Percentiles rank a stretch among this genome's conserved stretches.
phyloP scores from a whole-genome alignment of 2,329 filamentous ascomycete genomes.

The Epichloe baconii region DNA sequence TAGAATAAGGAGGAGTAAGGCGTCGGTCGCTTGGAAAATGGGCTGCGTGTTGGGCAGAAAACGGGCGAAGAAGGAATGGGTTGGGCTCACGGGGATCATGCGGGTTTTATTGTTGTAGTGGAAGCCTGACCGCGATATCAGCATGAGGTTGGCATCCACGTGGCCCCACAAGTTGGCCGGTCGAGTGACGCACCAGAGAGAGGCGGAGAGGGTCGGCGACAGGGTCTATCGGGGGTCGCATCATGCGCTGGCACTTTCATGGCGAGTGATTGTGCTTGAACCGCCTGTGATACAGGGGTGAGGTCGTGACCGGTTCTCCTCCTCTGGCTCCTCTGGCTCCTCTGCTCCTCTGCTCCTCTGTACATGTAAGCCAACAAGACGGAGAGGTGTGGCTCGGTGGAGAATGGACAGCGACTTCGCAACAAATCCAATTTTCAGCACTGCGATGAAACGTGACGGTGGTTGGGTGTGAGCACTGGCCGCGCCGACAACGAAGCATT shows the following conservation, averaged over 20 bases:
- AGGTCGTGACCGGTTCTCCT: constrained; percentile 21
- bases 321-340: constrained; percentile 17
- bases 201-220: constrained; percentile 7
- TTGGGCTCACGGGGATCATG: constrained; percentile 31
- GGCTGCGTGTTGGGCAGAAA: constrained; percentile 23
- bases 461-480: constrained; percentile 21
- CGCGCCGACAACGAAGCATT: constrained; percentile 35
- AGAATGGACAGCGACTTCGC: constrained; percentile 11
- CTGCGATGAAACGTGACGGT: constrained; percentile 14
- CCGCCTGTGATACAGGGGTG: constrained; percentile 19
- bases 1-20: constrained; percentile 8
- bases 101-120: constrained; percentile 34
- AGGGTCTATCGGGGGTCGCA: constrained; percentile 18
- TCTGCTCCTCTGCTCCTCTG: too few relatives aligned
- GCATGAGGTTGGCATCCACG: constrained; percentile 4
- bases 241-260: constrained; percentile 33
- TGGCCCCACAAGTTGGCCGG: constrained; percentile 13
- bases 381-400: constrained; percentile 21
- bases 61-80: constrained; percentile 16
- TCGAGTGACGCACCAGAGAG: constrained; percentile 8
- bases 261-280: constrained; percentile 25
- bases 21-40: constrained; percentile 10
- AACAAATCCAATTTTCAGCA: constrained; percentile 4
- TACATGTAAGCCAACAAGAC: background rate
- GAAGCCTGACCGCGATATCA: constrained; percentile 15